Evolutionary conservation across 352 stramenopile genomes (phyloP), one percentile per base, ranked within the genome.

Genomic region (Phytophthora melonis): DNA sequence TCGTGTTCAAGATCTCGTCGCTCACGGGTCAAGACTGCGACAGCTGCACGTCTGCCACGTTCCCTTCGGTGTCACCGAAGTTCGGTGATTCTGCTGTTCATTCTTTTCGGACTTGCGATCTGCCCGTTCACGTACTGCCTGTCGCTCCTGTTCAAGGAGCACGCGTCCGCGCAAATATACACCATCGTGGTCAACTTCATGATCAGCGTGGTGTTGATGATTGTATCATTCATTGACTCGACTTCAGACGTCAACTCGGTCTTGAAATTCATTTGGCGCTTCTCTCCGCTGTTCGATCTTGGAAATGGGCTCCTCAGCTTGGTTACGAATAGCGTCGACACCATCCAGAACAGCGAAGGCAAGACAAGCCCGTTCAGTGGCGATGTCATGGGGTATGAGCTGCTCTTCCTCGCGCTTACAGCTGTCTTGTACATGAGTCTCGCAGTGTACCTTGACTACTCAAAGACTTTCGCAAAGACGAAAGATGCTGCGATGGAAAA

Each of bases 161-260:
- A 82, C 32, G 78, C 82, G 11, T 70, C 73, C 10, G 78, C 84
- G 16, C 84, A 92, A 68, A 90, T 73, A 19, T 88, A 86, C 65
- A 88, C 80, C 21, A 83, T 90, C 66, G 81, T 86, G 67, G 72
- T 82, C 72, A 89, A 90, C 73, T 87, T 92, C 21, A 59, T 86
- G 43, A 67, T 90, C 27, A 82, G 84, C 14, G 68, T 88, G 6
- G 63, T 87, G 8, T 50, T 92, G 11, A 84, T 92, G 74, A 73
- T 88, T 8, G 57, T 84, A 8, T 90, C 82, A 7, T 85, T 84
- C 57, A 79, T 87, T 43, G 77, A 59, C 14, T 77, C 73, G 34
- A 88, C 83, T 1, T 59, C 77, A 10, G 57, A 74, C 5, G 67
- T 68, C 1, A 78, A 92, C 70, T 59, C 70, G 1, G 76, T 81